A percentile compares a stretch with the other conserved stretches of the same genome.
phyloP scores from a whole-genome alignment of 2,329 filamentous ascomycete genomes.

The Geosmithia flava region DNA sequence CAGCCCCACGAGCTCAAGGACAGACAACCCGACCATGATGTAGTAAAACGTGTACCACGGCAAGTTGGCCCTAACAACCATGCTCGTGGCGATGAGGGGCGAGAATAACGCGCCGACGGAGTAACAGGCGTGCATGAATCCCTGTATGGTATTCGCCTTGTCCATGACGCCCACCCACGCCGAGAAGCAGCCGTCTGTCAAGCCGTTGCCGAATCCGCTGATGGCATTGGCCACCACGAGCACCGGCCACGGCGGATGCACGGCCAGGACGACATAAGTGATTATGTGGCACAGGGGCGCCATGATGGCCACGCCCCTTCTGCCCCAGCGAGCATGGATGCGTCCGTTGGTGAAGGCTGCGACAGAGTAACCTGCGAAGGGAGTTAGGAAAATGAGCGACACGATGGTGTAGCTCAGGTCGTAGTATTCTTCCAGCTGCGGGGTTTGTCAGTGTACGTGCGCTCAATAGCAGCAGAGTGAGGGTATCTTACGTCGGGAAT shows the following conservation, averaged over 20 bases:
- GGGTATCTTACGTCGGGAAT: slow-evolving; percentile 20
- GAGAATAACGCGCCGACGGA: slow-evolving; percentile 51
- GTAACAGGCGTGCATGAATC: slow-evolving; percentile 54
- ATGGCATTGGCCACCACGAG: slow-evolving; percentile 50
- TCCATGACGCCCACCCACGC: slow-evolving; percentile 51
- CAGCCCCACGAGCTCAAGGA: slow-evolving; percentile 41
- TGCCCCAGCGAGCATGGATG: slow-evolving; percentile 48
- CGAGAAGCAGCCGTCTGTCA: slow-evolving; percentile 40
- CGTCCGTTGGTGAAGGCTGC: slow-evolving; percentile 48
- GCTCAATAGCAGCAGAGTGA: background rate
- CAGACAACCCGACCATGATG: slow-evolving; percentile 49
- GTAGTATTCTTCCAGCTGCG: slow-evolving; percentile 50
- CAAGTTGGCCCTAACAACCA: slow-evolving; percentile 46
- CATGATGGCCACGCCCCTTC: slow-evolving; percentile 53
- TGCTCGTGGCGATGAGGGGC: slow-evolving; percentile 52
- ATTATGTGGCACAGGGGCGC: slow-evolving; percentile 48
- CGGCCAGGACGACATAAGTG: slow-evolving; percentile 45
- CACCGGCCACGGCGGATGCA: slow-evolving; percentile 53
- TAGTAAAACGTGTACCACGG: slow-evolving; percentile 63
- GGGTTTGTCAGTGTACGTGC: background rate
- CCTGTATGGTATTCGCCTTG: slow-evolving; percentile 54
- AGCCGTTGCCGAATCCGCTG: slow-evolving; percentile 54
- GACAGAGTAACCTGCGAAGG: slow-evolving; percentile 48
- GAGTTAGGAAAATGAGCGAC: slow-evolving; percentile 51
- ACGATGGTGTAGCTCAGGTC: slow-evolving; percentile 45